These are phyloP conservation scores for Parasitella parasitica DNA, from an alignment of 371 early-diverging fungal genomes.

Conservation along the genomic window DNA sequence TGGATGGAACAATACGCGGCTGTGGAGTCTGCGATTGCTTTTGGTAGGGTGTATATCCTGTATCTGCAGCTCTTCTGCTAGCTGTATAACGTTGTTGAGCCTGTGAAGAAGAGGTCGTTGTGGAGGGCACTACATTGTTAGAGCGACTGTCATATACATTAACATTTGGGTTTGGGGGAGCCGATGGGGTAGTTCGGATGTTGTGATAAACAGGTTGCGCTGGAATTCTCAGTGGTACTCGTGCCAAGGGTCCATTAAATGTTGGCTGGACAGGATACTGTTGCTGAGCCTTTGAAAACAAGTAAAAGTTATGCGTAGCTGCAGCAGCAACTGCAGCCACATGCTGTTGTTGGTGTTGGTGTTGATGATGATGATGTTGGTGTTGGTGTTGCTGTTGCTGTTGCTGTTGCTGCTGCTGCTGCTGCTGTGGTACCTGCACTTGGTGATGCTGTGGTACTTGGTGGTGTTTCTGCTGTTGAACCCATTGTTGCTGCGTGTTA, in stretches of 20 bases:
- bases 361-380: slow-evolving; percentile 4
- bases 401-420: slow-evolving; percentile 14
- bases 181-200: neutral
- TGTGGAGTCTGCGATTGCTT: slow-evolving; percentile 10
- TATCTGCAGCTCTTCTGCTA: slow-evolving; percentile 6
- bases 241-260: slow-evolving; percentile 11
- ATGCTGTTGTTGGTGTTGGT: slow-evolving; percentile 10
- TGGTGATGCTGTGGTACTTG: slow-evolving; percentile 10
- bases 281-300: slow-evolving; percentile 18
- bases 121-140: neutral
- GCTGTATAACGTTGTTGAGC: neutral
- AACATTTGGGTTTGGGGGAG: neutral
- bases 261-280: slow-evolving; percentile 10
- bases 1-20: neutral
- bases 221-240: slow-evolving; percentile 23
- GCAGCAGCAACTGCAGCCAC: slow-evolving; percentile 8
- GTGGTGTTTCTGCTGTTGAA: slow-evolving; percentile 10
- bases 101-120: neutral
- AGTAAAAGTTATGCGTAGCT: slow-evolving; percentile 10
- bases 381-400: slow-evolving; percentile 20
- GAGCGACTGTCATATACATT: slow-evolving; percentile 5
- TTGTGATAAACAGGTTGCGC: slow-evolving; percentile 16
- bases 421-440: slow-evolving; percentile 11
- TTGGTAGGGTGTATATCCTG: slow-evolving; percentile 22
- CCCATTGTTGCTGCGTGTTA: neutral